Base-by-base conservation (phyloP, 2,329 filamentous ascomycete genomes). In the Venturia asperata region DNA sequence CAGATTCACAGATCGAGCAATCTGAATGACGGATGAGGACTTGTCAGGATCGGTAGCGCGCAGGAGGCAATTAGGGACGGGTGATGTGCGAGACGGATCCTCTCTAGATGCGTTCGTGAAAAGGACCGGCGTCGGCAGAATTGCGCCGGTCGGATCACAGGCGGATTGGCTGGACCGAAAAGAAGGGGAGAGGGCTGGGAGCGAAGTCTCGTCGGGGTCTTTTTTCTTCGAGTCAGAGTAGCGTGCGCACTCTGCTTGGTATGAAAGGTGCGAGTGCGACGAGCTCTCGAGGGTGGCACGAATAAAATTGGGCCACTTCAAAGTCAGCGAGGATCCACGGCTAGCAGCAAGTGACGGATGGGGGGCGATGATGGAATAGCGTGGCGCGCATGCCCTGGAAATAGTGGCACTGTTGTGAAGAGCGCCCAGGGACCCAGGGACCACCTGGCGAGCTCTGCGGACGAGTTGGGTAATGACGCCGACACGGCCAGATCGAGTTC, bases 31-130 rank as follows among this genome's bases (percentile, higher is more conserved):
- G 64, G 52, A 62, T 56, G 58, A 56, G 71, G 68, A 68, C 71
- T 69, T 69, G 71, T 73, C 65, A 67, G 70, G 72, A 70, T 70
- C 70, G 71, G 73, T 79, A 78, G 77, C 76, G 78, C 37, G 60
- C 60, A 61, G 42, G 39, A 42, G 42, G 60, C 42, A 42, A 61
- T 77, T 75, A 76, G 75, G 75, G 70, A 76, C 77, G 77, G 77
- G 76, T 80, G 78, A 80, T 80, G 76, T 78, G 76, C 78, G 52
- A 80, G 72, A 72, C 74, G 74, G 71, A 62, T 74, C 74, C 73
- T 73, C 71, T 74, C 69, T 62, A 70, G 70, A 71, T 70, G 70
- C 43, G 64, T 62, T 56, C 34, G 49, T 60, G 70, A 72, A 71
- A 69, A 72, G 71, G 73, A 72, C 70, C 66, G 58, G 65, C 70